These are phyloP conservation scores for Parmelia sp. DNA, from an alignment of 495 filamentous ascomycete genomes.

Conservation along the genomic window DNA sequence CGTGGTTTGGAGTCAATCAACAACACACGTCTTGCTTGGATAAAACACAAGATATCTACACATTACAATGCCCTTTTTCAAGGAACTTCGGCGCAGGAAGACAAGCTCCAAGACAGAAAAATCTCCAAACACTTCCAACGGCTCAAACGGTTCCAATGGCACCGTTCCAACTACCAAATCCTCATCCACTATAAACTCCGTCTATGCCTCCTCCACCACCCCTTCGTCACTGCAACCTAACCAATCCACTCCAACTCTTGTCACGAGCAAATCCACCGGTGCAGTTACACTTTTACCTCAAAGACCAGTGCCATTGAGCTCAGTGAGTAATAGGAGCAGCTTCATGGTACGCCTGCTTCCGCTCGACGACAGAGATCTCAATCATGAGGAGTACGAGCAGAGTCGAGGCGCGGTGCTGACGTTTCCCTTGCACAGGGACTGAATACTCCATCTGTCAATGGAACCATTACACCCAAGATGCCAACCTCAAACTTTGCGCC, in stretches of 20 bases:
- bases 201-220: conserved; percentile 51
- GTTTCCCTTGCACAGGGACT: conserved; percentile 38
- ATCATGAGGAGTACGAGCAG: conserved; percentile 16
- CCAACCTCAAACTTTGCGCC: conserved; percentile 73
- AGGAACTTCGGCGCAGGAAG: conserved; percentile 62
- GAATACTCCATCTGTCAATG: conserved; percentile 46
- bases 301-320: conserved; percentile 38
- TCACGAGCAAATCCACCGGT: conserved; percentile 43
- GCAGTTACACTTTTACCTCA: conserved; percentile 40
- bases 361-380: background rate
- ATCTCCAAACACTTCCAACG: conserved; percentile 46
- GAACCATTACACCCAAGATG: conserved; percentile 43
- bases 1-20: background rate
- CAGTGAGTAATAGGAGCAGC: conserved; percentile 46
- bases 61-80: conserved; percentile 58
- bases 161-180: conserved; percentile 50
- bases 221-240: conserved; percentile 54
- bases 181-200: conserved; percentile 57
- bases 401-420: conserved; percentile 46
- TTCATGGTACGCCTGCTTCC: conserved; percentile 37
- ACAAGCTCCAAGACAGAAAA: conserved; percentile 49
- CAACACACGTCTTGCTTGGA: conserved; percentile 1
- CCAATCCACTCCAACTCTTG: conserved; percentile 45
- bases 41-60: background rate
- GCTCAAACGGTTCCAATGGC: conserved; percentile 43